Base-by-base conservation (phyloP, 1,139 yeast genomes). In the Sugiyamaella pinicola region DNA sequence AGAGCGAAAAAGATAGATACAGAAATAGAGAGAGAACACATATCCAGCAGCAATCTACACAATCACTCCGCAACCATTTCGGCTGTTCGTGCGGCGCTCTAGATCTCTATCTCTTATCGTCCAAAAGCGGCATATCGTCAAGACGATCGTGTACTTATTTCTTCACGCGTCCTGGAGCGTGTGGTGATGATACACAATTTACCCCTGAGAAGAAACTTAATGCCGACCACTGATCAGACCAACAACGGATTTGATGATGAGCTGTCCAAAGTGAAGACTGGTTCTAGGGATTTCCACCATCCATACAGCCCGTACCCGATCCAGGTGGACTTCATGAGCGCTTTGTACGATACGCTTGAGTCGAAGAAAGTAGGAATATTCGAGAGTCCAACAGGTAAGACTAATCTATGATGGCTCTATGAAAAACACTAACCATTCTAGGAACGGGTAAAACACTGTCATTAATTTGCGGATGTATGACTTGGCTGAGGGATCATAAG, bases 371-470 rank as follows among this genome's bases (percentile, higher is more conserved):
- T 91, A 1, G 96, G 96, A 0, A 74, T 91, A 6, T 86, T 91
- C 64, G 98, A 91, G 67, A 85, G 95, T 58, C 98, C 99, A 0
- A 91, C 99, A 0, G 99, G 98, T 2, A 87, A 95, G 52, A 39
- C 7, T n/a, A 4, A 9, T 4, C n/a, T 44, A 7, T 2, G 13
- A 7, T 9, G 8, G 9, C 31, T 26, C 9, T 31, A n/a, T n/a
- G 41, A 15, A 18, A 8, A n/a, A 18, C 9, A 15, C 19, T 12
- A 22, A 22, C 5, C n/a, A 13, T 38, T 12, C 18, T 21, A 60
- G 63, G 64, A 39, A 60, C 64, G 1, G 98, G 98, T 3, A 91
- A 91, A 69, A 90, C 97, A 0, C 72, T 91, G 7, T 88, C 96
- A 0, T 72, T 91, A 42, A 87, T 91, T 1, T 93, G 98, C 65